Percentiles rank a stretch among this genome's conserved stretches.
Conservation (phyloP, 345 rosid species). For the Camelina neglecta region DNA sequence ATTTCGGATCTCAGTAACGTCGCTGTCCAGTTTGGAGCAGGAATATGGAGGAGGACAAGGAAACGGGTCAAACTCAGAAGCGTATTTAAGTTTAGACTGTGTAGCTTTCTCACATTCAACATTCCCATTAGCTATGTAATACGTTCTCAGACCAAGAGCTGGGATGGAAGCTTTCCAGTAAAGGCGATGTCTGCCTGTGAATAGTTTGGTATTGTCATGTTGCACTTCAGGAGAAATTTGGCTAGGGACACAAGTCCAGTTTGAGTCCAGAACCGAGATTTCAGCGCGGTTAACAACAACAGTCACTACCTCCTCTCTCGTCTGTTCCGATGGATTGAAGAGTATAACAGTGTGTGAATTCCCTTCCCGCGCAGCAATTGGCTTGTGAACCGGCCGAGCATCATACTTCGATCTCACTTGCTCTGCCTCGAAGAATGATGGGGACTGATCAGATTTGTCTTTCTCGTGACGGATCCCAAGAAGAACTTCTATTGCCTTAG, state of each 20-base stretch:
- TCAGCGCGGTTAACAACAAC: conserved; percentile 75
- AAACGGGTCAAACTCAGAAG: conserved; percentile 54
- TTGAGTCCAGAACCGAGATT: conserved; percentile 77
- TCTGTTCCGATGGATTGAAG: conserved; percentile 89
- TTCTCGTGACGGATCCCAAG: conserved; percentile 86
- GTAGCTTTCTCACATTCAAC: conserved; percentile 83
- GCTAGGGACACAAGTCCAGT: conserved; percentile 91
- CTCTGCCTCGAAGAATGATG: conserved; percentile 80
- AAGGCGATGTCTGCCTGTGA: conserved; percentile 84
- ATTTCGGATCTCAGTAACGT: conserved; percentile 64
- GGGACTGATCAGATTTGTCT: conserved; percentile 77
- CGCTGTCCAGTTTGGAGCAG: conserved; percentile 71
- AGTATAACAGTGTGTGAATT: conserved; percentile 76
- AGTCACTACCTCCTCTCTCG: conserved; percentile 80
- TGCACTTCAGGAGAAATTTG: conserved; percentile 93
- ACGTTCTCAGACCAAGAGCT: conserved; percentile 86
- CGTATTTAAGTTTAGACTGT: conserved; percentile 63
- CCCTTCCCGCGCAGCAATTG: conserved; percentile 70
- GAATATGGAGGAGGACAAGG: conserved; percentile 77
- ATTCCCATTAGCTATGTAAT: conserved; percentile 79
- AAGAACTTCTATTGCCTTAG: conserved; percentile 88
- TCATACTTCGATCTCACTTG: conserved; percentile 84
- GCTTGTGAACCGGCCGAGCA: conserved; percentile 75
- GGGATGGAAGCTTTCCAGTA: conserved; percentile 95
- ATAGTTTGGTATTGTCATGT: conserved; percentile 68